phyloP scores from a whole-genome alignment of 768 basidiomycete genomes.

The Naganishia friedmannii region DNA sequence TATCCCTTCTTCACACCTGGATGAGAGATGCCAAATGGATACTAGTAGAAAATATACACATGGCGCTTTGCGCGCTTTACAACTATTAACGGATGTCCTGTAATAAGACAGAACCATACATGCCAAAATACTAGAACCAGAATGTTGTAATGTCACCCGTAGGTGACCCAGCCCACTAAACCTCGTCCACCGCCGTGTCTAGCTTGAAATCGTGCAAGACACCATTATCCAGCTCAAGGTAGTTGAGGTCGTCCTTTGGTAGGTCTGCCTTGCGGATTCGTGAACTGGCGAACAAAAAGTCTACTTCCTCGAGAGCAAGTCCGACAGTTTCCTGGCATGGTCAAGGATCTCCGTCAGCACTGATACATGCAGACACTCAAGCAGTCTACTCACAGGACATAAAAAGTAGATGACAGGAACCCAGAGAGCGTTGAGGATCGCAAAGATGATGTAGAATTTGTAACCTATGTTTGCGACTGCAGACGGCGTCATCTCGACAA shows the following conservation, averaged over 20 bases:
- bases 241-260: not conserved
- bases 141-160: no score
- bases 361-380: no score
- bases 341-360: not conserved
- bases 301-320: slow-evolving; percentile 1
- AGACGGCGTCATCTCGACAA: slow-evolving; percentile 31
- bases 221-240: not conserved
- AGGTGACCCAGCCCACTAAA: not conserved
- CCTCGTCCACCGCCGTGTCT: not conserved
- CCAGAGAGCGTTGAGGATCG: slow-evolving; percentile 32
- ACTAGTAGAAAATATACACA: no score
- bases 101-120: no score
- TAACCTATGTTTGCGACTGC: slow-evolving; percentile 24
- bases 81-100: no score
- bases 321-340: not conserved
- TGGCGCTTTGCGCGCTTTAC: no score
- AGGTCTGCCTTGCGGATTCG: not conserved
- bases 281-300: slow-evolving; percentile 6
- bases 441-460: slow-evolving; percentile 34
- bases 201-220: not conserved
- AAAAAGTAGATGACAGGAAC: slow-evolving; percentile 30
- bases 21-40: no score
- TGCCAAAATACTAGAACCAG: no score
- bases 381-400: slow-evolving; percentile 17
- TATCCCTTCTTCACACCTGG: no score